Evolutionary conservation across 2,329 filamentous ascomycete genomes (phyloP).

Genomic region (Diplodia seriata): DNA sequence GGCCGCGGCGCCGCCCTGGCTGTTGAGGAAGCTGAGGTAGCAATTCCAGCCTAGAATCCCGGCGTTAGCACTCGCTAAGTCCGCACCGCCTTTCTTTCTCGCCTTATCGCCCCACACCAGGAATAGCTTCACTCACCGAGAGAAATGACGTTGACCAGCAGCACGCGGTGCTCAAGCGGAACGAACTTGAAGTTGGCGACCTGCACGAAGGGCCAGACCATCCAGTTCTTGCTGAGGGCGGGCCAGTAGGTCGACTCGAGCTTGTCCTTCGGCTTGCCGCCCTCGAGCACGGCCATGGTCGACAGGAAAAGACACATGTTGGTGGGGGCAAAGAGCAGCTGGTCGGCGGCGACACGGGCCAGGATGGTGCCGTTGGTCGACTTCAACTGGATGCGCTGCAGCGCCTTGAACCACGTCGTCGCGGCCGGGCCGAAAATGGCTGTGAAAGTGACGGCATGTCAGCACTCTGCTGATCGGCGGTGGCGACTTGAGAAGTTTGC

Average conservation of each 20-base stretch:
- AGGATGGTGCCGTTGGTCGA: constrained; percentile 73
- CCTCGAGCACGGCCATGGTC: constrained; percentile 85
- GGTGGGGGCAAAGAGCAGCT: constrained; percentile 81
- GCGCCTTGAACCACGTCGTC: constrained; percentile 83
- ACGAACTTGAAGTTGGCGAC: constrained; percentile 86
- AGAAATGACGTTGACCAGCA: constrained; percentile 85
- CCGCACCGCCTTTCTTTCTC: constrained; percentile 18
- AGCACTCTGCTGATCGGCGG: constrained; percentile 21
- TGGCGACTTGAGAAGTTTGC: constrained; percentile 41
- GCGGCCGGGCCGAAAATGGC: constrained; percentile 87
- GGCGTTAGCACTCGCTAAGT: constrained; percentile 22
- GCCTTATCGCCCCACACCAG: constrained; percentile 17
- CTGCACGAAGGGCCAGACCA: constrained; percentile 88
- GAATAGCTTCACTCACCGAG: constrained; percentile 59
- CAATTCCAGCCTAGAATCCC: constrained; percentile 49
- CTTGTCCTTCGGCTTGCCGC: constrained; percentile 69
- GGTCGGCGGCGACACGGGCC: constrained; percentile 78
- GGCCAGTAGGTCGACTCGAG: constrained; percentile 72
- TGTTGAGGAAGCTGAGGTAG: constrained; percentile 50
- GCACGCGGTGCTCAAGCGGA: constrained; percentile 79
- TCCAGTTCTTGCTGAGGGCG: constrained; percentile 82
- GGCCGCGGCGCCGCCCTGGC: constrained; percentile 38
- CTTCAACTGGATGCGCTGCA: constrained; percentile 70
- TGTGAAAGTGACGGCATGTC: constrained; percentile 44
- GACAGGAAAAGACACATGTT: constrained; percentile 83